Evolutionary conservation across 495 filamentous ascomycete genomes (phyloP), one percentile per base, ranked within the genome.

Genomic region (Xylaria grammica): DNA sequence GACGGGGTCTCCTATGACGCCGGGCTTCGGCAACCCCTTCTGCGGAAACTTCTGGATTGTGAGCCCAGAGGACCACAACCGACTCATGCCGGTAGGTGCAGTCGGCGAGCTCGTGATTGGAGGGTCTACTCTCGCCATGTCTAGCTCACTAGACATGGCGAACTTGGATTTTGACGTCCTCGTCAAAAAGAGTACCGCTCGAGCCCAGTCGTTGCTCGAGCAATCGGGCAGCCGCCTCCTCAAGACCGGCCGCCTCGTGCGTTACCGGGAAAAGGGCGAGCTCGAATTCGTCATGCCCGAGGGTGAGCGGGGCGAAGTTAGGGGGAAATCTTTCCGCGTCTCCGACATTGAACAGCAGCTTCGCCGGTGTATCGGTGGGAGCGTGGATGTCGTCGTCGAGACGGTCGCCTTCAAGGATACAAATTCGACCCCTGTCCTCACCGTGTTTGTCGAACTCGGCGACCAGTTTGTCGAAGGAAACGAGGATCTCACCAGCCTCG

Each of bases 31-130:
- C 8, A 73, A 72, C 2, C 79, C 81, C 17, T 80, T 82, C 52
- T 73, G 71, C 15, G 80, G 80, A 3, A 75, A 71, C 26, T 77
- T 81, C 20, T 73, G 79, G 71, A 74, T 83, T 45, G 81, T 83
- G 29, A 79, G 77, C 51, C 78, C 77, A 4, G 78, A 83, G n/a
- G 79, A 82, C 55, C 77, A 76, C 29, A 78, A 77, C 60, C 77
- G 78, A 24, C 75, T 77, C 29, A 70, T 82, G 62, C 81, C 81
- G 0, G 68, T 82, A 17, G 81, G 81, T 0, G 79, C 81, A 0
- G 67, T 81, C 17, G 81, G 81, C 3, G 81, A 83, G 62, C 74
- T 83, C 1, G 77, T 82, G 1, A 75, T 83, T 22, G 78, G 81
- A 42, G 79, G 78, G 0, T 78, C 79, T 20, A 82, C 80, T 0